Base-by-base conservation (phyloP, 176 grass and related monocot species). In the Themeda triandra region DNA sequence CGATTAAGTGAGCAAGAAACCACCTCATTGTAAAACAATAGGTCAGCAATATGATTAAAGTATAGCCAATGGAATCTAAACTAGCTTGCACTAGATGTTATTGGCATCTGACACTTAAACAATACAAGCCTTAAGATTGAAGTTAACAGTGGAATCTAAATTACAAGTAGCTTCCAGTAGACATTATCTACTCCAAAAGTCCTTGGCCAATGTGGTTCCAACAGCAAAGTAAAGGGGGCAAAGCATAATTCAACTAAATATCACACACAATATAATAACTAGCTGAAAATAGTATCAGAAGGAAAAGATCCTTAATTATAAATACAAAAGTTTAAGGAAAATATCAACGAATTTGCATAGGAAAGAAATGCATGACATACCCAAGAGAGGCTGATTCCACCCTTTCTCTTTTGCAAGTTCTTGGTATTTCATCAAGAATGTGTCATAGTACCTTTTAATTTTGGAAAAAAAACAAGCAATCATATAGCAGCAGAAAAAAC, bases 371-470 rank as follows among this genome's bases (percentile, higher is more conserved):
- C 27, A 37, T 69, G 27, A 11, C 76, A 83, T 92, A 98, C 93
- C 96, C 84, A 95, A 79, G 48, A 98, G 87, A 86, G 93, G 96
- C 24, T 86, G 89, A 85, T 51, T 84, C 96, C 96, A 98, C 12
- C 86, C 87, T 79, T 86, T 92, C 65, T 89, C 93, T 73, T 87
- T 87, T 74, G 89, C 93, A 83, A 93, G 93, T 71, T 98, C 89
- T 71, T 89, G 91, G 62, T 94, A 98, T 89, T 87, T 95, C 81
- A 85, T 77, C 73, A 98, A 83, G 86, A 96, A 94, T 51, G 87
- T 92, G 86, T 98, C 96, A 65, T 98, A 98, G 81, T 98, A 98
- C 37, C 96, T 98, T 78, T 45, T 10, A 35, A 71, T 86, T 59
- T 54, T 40, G 64, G 30, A 49, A 10, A 71, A 76, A 69, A 64